Conservation (phyloP, 768 basidiomycete genomes). For the Boletus sp. region DNA sequence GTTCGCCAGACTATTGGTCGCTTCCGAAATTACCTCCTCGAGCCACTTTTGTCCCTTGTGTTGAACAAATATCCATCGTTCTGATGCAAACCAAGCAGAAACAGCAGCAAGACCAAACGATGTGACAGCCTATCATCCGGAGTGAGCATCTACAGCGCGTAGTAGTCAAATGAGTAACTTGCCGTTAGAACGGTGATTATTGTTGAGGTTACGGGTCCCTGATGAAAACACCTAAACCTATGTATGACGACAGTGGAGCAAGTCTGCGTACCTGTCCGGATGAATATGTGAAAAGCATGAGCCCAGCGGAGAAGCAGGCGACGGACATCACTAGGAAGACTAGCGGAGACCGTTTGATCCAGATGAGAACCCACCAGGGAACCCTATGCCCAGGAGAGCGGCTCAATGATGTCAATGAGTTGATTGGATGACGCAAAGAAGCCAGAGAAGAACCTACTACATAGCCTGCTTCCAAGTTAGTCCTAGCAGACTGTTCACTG, state of each 20-base stretch:
- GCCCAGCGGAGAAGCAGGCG: constrained; percentile 76
- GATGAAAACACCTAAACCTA: constrained; percentile 14
- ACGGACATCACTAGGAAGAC: constrained; percentile 84
- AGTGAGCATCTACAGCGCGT: constrained; percentile 7
- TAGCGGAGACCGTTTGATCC: constrained; percentile 83
- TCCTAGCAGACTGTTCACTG: constrained; percentile 52
- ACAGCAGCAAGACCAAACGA: constrained; percentile 48
- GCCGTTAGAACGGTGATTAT: constrained; percentile 73
- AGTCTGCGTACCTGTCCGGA: constrained; percentile 55
- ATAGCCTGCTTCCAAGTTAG: constrained; percentile 58
- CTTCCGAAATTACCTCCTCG: constrained; percentile 40
- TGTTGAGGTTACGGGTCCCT: constrained; percentile 62
- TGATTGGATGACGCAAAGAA: constrained; percentile 4
- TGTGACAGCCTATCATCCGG: constrained; percentile 31
- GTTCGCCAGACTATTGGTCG: constrained; percentile 25
- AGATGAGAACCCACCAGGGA: constrained; percentile 65
- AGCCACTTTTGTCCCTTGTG: constrained; percentile 54
- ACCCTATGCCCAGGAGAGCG: constrained; percentile 56
- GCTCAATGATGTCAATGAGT: constrained; percentile 31
- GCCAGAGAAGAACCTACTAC: constrained; percentile 41
- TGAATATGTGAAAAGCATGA: constrained; percentile 76
- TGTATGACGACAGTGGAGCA: constrained; percentile 22
- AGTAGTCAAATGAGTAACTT: constrained; percentile 13
- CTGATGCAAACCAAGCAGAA: constrained; percentile 53
- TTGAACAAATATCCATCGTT: constrained; percentile 47